A percentile compares a stretch with the other conserved stretches of the same genome.
Conservation (phyloP, 2,329 filamentous ascomycete species). For the Stagonosporopsis rhizophila region DNA sequence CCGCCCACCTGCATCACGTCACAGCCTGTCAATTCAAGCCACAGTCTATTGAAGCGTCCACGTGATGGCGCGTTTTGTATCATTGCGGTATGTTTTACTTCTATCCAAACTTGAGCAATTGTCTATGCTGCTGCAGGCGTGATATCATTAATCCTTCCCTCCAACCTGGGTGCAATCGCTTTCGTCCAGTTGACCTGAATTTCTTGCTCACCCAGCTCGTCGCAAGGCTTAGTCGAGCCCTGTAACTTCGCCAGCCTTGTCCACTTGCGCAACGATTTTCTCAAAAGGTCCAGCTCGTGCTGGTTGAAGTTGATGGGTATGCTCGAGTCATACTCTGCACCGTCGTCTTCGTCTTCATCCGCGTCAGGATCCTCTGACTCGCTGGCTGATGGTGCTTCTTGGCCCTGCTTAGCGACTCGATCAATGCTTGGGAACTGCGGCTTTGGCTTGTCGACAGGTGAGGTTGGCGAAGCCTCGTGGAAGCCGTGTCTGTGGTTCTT, state of each 20-base stretch:
- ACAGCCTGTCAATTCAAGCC: not conserved
- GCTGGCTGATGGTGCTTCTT: conserved; percentile 23
- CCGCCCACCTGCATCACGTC: conserved; percentile 14
- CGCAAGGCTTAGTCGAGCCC: conserved; percentile 54
- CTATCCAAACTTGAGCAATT: not conserved
- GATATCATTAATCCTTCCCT: conserved; percentile 70
- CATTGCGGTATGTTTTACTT: not conserved
- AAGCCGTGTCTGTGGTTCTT: conserved; percentile 59
- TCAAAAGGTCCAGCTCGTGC: conserved; percentile 66
- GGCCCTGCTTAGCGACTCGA: conserved; percentile 19
- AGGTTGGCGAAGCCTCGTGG: conserved; percentile 49
- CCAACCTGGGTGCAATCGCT: conserved; percentile 77
- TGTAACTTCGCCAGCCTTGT: conserved; percentile 70
- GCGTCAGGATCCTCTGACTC: conserved; percentile 42
- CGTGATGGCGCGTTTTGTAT: conserved; percentile 11
- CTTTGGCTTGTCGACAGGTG: conserved; percentile 17
- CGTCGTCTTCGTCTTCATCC: conserved; percentile 51
- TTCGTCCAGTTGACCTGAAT: conserved; percentile 76
- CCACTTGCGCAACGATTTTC: conserved; percentile 76
- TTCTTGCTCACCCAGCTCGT: conserved; percentile 65
- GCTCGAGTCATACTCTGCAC: conserved; percentile 50
- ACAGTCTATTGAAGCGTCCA: not conserved
- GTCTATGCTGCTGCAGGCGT: conserved; percentile 9
- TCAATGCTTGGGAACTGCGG: conserved; percentile 25
- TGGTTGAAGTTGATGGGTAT: conserved; percentile 52